A percentile compares a stretch with the other conserved stretches of the same genome.
Conservation (phyloP, 1,284 basidiomycete species). For the Fomitiporia mediterranea region DNA sequence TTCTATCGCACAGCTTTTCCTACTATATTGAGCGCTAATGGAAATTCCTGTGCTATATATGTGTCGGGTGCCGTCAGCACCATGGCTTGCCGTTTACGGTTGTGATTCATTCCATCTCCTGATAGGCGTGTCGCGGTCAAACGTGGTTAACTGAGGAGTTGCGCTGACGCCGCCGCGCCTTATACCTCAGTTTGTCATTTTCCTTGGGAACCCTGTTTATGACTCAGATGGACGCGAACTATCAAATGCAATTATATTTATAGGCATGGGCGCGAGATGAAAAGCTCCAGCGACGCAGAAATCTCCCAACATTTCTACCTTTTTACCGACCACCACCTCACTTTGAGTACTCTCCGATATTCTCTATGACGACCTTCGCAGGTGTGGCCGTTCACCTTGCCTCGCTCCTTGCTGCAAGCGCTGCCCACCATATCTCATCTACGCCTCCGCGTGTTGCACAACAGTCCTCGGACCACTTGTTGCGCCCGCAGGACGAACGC, state of each 20-base stretch:
- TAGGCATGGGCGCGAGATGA: not conserved
- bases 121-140: not conserved
- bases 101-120: not conserved
- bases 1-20: not conserved
- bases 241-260: slow-evolving; percentile 1
- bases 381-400: not conserved
- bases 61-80: not conserved
- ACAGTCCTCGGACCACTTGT: slow-evolving; percentile 7
- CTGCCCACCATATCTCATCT: slow-evolving; percentile 14
- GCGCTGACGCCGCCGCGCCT: not conserved
- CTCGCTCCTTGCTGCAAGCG: slow-evolving; percentile 5
- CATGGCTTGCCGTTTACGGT: not conserved
- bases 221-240: slow-evolving; percentile 2
- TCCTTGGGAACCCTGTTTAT: slow-evolving; percentile 2
- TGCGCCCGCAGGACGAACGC: not conserved
- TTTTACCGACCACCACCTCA: not conserved
- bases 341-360: not conserved
- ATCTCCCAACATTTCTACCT: not conserved
- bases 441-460: slow-evolving; percentile 15
- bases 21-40: not conserved
- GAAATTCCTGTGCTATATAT: not conserved
- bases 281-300: not conserved
- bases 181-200: not conserved
- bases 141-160: not conserved
- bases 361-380: not conserved